Conservation (phyloP, 192 early-diverging fungal species). For the Thamnidium elegans region DNA sequence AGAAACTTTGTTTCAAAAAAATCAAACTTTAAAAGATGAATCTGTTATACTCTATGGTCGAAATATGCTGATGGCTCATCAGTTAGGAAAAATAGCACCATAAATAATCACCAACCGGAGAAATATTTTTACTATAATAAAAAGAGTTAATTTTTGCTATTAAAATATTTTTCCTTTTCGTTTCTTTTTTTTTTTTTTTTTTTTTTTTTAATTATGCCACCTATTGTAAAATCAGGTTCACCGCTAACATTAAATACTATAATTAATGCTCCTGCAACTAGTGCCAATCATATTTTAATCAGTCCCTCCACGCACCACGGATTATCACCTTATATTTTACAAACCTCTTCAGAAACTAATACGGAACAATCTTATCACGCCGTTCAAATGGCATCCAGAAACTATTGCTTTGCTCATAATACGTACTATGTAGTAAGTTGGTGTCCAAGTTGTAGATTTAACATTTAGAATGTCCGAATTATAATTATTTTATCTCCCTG, state of each 20-base stretch:
- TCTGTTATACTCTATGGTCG: slow-evolving; percentile 4
- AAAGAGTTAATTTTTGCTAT: background rate
- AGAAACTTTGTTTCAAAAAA: slow-evolving; percentile 2
- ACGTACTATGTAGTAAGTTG: slow-evolving; percentile 12
- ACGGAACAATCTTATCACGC: slow-evolving; percentile 5
- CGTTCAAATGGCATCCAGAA: slow-evolving; percentile 12
- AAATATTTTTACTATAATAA: slow-evolving; percentile 3
- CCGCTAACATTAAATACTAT: slow-evolving; percentile 7
- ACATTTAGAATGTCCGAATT: background rate
- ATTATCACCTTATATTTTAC: slow-evolving; percentile 8
- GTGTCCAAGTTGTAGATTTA: slow-evolving; percentile 15
- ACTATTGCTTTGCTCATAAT: slow-evolving; percentile 8
- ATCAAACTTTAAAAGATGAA: slow-evolving; percentile 7
- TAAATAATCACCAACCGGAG: slow-evolving; percentile 6
- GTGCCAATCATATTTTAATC: too few species aligned
- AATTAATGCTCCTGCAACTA: background rate
- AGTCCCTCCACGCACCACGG: background rate
- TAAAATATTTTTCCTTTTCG: background rate
- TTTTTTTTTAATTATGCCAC: slow-evolving; percentile 11
- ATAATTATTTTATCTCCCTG: background rate
- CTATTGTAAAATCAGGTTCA: slow-evolving; percentile 3
- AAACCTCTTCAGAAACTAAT: background rate
- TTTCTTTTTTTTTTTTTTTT: background rate
- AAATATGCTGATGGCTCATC: slow-evolving; percentile 8
- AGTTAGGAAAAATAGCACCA: slow-evolving; percentile 7